Evolutionary conservation across 441 rosid genomes (phyloP).

Genomic region (Metrosideros polymorpha): DNA sequence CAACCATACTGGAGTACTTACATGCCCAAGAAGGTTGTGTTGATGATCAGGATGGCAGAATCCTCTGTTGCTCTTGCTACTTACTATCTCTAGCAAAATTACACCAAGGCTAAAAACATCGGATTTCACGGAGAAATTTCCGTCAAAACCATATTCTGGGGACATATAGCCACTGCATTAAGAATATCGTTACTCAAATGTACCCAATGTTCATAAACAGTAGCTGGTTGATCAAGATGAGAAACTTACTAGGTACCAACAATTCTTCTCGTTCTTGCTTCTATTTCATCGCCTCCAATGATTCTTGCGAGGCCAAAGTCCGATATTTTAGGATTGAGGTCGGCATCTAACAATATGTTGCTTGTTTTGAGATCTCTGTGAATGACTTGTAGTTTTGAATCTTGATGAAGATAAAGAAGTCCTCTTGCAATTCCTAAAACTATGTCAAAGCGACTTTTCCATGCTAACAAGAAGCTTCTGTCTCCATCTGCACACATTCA

Average conservation of each 20-base stretch:
- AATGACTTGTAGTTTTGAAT: conserved; percentile 13
- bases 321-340: conserved; percentile 15
- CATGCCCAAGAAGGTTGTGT: neutral
- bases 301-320: conserved; percentile 30
- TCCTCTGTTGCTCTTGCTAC: neutral
- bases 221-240: neutral
- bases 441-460: neutral
- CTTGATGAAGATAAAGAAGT: conserved; percentile 14
- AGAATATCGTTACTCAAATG: neutral
- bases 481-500: neutral
- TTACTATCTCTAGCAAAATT: neutral
- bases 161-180: neutral
- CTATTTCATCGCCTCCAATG: neutral
- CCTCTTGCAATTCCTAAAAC: conserved; percentile 3
- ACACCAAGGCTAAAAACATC: neutral
- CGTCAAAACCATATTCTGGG: neutral
- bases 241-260: conserved; percentile 25
- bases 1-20: neutral
- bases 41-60: neutral
- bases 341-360: conserved; percentile 6
- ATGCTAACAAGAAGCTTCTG: neutral
- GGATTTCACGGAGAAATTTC: neutral
- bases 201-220: neutral
- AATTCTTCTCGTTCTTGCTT: conserved; percentile 8
- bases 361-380: conserved; percentile 19